Evolutionary conservation across 805 yeast species (phyloP).

Genomic region (Sugiyamaella valdiviana): DNA sequence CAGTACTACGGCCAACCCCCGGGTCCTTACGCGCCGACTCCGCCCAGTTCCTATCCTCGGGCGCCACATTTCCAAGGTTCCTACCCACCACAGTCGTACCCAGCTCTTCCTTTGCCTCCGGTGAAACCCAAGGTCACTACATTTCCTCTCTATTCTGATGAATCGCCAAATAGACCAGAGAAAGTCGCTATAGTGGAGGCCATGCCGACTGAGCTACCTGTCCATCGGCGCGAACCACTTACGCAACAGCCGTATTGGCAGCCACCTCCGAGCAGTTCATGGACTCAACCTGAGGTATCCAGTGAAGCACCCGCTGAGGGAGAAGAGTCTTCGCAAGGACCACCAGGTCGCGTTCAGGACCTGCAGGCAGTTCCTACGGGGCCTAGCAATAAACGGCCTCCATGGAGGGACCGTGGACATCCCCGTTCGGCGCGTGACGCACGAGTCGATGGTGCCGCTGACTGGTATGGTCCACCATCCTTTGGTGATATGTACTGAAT

Average conservation of each 20-base stretch:
- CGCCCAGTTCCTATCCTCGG: not conserved
- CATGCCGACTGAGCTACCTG: not conserved
- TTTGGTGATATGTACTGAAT: not conserved
- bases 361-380: not conserved
- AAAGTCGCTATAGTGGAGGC: not conserved
- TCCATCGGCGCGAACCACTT: not conserved
- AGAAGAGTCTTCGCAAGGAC: not conserved
- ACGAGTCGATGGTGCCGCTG: no score
- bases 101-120: not conserved
- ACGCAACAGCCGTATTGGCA: not conserved
- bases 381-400: not conserved
- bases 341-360: not conserved
- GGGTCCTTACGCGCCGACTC: not conserved
- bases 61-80: not conserved
- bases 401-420: no score
- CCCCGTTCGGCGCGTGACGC: no score
- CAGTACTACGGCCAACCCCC: not conserved
- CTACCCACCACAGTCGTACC: not conserved
- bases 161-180: constrained; percentile 9
- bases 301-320: not conserved
- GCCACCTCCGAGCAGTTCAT: not conserved
- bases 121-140: not conserved
- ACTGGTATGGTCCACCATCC: no score
- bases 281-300: not conserved
- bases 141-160: constrained; percentile 6